Conservation (phyloP, 2,329 filamentous ascomycete species). For the Fusarium verrucosum region DNA sequence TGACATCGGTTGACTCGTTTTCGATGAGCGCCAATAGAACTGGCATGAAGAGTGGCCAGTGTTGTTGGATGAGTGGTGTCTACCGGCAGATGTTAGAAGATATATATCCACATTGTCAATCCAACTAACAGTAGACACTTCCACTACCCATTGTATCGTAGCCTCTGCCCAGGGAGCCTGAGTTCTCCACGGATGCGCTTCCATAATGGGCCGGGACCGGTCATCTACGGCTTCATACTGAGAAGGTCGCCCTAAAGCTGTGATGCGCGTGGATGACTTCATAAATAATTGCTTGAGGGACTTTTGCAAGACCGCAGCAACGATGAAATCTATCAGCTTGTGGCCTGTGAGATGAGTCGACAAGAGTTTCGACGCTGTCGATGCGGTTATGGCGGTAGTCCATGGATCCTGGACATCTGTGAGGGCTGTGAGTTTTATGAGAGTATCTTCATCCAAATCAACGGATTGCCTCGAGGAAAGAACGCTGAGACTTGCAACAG, state of each 20-base stretch:
- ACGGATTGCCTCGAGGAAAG: conserved; percentile 29
- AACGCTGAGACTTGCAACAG: conserved; percentile 43
- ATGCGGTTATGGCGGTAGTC: conserved; percentile 49
- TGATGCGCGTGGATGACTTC: conserved; percentile 57
- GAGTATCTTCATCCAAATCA: conserved; percentile 25
- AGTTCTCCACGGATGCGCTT: conserved; percentile 40
- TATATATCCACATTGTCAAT: neutral
- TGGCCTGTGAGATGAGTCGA: conserved; percentile 36
- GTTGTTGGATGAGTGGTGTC: conserved; percentile 56
- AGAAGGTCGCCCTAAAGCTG: conserved; percentile 45
- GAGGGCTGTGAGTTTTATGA: conserved; percentile 48
- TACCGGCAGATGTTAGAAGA: conserved; percentile 38
- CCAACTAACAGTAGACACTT: conserved; percentile 58
- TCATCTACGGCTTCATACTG: conserved; percentile 32
- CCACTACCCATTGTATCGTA: conserved; percentile 64
- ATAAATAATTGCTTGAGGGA: conserved; percentile 76
- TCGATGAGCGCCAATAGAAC: conserved; percentile 75
- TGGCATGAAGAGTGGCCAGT: conserved; percentile 76
- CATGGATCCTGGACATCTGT: conserved; percentile 50
- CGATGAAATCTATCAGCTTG: conserved; percentile 53
- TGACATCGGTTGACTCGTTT: conserved; percentile 64
- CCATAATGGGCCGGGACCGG: neutral
- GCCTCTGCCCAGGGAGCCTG: conserved; percentile 35
- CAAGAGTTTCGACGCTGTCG: conserved; percentile 48
- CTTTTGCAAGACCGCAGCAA: conserved; percentile 65